A percentile compares a stretch with the other conserved stretches of the same genome.
phyloP scores from a whole-genome alignment of 495 filamentous ascomycete genomes.

The Pyrenula aspistea region DNA sequence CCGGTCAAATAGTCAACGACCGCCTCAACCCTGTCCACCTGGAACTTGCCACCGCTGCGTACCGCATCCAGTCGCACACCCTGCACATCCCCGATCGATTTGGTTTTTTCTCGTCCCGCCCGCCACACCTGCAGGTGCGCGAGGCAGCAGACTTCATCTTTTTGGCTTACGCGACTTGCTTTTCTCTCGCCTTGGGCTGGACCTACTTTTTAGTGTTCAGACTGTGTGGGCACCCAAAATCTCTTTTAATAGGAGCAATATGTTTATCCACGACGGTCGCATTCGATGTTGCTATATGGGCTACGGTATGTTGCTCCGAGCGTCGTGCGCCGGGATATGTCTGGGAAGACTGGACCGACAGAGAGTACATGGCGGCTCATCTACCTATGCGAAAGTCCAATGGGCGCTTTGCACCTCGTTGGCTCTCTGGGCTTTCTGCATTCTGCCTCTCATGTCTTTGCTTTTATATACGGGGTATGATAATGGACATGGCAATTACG shows the following conservation, averaged over 20 bases:
- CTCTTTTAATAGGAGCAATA: neutral
- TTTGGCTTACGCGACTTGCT: neutral
- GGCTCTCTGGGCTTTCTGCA: neutral
- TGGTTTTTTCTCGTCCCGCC: conserved; percentile 17
- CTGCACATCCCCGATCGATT: conserved; percentile 16
- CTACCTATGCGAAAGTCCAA: neutral
- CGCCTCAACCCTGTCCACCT: conserved; percentile 19
- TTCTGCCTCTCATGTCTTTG: neutral
- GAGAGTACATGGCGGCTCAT: no score
- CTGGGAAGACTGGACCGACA: conserved; percentile 13
- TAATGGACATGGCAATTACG: neutral
- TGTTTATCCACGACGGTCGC: neutral
- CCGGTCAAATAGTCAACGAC: conserved; percentile 12
- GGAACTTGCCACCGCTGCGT: conserved; percentile 13
- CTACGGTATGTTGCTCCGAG: neutral
- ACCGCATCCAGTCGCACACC: conserved; percentile 19
- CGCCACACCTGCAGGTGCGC: conserved; percentile 16
- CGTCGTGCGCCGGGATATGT: conserved; percentile 11
- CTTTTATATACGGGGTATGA: neutral
- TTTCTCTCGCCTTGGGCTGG: neutral
- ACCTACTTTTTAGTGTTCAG: neutral
- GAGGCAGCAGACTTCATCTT: conserved; percentile 1
- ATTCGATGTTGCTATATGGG: neutral
- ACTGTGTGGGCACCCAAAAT: neutral
- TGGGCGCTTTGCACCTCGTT: neutral